Evolutionary conservation across 1,139 yeast species (phyloP).

Genomic region (Pichia sp.): DNA sequence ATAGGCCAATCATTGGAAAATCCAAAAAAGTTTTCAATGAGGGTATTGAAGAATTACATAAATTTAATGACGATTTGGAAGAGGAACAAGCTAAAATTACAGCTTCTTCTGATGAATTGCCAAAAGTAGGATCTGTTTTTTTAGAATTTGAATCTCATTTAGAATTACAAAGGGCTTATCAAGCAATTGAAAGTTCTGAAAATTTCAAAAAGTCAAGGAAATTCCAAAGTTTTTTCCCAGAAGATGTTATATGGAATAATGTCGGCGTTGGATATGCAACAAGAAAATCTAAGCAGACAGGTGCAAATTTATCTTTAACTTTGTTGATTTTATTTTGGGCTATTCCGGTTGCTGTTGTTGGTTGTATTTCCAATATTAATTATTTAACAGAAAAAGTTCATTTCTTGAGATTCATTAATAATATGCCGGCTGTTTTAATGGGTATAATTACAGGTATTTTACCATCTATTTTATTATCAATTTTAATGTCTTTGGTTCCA

Average conservation of each 20-base stretch:
- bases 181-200: slow-evolving; percentile 50
- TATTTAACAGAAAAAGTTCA: slow-evolving; percentile 60
- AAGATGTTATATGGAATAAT: slow-evolving; percentile 81
- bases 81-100: slow-evolving; percentile 44
- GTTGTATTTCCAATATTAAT: slow-evolving; percentile 81
- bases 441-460: slow-evolving; percentile 84
- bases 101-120: slow-evolving; percentile 34
- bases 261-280: slow-evolving; percentile 39
- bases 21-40: slow-evolving; percentile 82
- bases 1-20: slow-evolving; percentile 63
- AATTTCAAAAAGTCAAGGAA: slow-evolving; percentile 39
- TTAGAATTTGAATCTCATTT: slow-evolving; percentile 82
- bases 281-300: slow-evolving; percentile 37
- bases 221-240: slow-evolving; percentile 56
- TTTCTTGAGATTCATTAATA: slow-evolving; percentile 64
- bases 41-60: slow-evolving; percentile 59
- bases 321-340: slow-evolving; percentile 79
- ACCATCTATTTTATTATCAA: slow-evolving; percentile 76
- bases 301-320: slow-evolving; percentile 39
- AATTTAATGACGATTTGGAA: slow-evolving; percentile 58
- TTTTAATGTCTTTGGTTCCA: slow-evolving; percentile 78
- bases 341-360: slow-evolving; percentile 92
- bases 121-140: slow-evolving; percentile 65
- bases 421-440: slow-evolving; percentile 57
- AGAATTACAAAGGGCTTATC: slow-evolving; percentile 86